A percentile compares a stretch with the other conserved stretches of the same genome.
These are phyloP conservation scores for Leccinum subspadiceum DNA, from an alignment of 1,284 basidiomycete species.

Conservation along the genomic window DNA sequence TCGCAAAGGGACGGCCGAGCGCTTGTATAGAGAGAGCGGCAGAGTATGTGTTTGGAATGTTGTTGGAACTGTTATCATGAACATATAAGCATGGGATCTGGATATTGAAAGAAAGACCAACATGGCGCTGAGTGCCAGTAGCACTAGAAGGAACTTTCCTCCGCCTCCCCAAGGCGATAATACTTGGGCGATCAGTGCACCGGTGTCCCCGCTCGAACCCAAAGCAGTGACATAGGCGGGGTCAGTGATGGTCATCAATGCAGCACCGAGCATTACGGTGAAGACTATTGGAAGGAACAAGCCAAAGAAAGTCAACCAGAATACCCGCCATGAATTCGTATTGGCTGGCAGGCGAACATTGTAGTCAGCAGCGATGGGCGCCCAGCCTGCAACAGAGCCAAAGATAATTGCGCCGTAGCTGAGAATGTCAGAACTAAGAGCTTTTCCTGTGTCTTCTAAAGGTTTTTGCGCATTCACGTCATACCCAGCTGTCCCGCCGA, in stretches of 20 bases:
- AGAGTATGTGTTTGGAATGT: conserved; percentile 61
- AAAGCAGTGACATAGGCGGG: conserved; percentile 50
- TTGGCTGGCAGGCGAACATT: conserved; percentile 51
- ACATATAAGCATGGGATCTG: not conserved
- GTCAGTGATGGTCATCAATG: conserved; percentile 55
- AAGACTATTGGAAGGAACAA: conserved; percentile 56
- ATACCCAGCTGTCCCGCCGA: conserved; percentile 52
- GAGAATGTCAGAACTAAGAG: conserved; percentile 47
- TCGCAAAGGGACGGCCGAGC: conserved; percentile 51
- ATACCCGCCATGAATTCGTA: conserved; percentile 47
- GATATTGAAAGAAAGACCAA: conserved; percentile 20
- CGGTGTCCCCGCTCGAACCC: conserved; percentile 44
- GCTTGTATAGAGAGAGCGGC: conserved; percentile 56
- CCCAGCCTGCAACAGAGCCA: conserved; percentile 50
- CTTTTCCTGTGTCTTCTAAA: conserved; percentile 45
- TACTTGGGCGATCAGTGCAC: conserved; percentile 44
- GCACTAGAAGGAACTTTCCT: conserved; percentile 58
- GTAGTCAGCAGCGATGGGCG: conserved; percentile 54
- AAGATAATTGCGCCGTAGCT: conserved; percentile 61
- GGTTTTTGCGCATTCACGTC: conserved; percentile 46
- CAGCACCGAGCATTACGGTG: conserved; percentile 53
- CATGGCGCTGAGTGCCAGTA: conserved; percentile 56
- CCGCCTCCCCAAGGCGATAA: conserved; percentile 48
- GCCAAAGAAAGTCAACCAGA: conserved; percentile 55
- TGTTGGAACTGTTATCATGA: conserved; percentile 44